A percentile compares a stretch with the other conserved stretches of the same genome.
phyloP scores from a whole-genome alignment of 441 rosid genomes.

The Populus trichocarpa region DNA sequence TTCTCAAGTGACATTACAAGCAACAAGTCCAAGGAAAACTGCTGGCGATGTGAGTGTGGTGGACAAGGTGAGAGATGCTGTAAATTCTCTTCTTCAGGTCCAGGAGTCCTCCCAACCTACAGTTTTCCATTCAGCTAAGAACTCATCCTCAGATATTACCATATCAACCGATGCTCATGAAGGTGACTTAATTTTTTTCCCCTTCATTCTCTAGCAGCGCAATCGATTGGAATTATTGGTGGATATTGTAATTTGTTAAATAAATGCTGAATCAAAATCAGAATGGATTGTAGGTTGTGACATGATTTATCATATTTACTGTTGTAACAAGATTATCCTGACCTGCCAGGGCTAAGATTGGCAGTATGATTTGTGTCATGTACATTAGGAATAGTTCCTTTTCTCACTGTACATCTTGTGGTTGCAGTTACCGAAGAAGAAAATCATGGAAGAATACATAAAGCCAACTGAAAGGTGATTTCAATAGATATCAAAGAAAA shows the following conservation, averaged over 20 bases:
- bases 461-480: conserved; percentile 45
- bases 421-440: conserved; percentile 52
- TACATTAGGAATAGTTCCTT: conserved; percentile 1
- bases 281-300: not conserved
- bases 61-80: conserved; percentile 47
- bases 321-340: not conserved
- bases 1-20: conserved; percentile 62
- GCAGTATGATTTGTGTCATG: not conserved
- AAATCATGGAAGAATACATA: conserved; percentile 56
- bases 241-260: not conserved
- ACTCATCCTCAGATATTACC: conserved; percentile 30
- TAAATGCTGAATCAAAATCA: not conserved
- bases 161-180: conserved; percentile 38
- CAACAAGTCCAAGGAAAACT: conserved; percentile 53
- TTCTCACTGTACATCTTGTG: not conserved
- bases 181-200: conserved; percentile 26
- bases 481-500: not conserved
- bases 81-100: conserved; percentile 39
- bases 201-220: not conserved
- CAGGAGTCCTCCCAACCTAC: conserved; percentile 25
- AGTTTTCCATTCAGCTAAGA: conserved; percentile 26
- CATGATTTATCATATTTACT: not conserved
- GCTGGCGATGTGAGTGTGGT: conserved; percentile 44
- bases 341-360: not conserved
- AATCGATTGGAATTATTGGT: not conserved